Base-by-base conservation (phyloP, 1,284 basidiomycete species). In the Tausonia pullulans region DNA sequence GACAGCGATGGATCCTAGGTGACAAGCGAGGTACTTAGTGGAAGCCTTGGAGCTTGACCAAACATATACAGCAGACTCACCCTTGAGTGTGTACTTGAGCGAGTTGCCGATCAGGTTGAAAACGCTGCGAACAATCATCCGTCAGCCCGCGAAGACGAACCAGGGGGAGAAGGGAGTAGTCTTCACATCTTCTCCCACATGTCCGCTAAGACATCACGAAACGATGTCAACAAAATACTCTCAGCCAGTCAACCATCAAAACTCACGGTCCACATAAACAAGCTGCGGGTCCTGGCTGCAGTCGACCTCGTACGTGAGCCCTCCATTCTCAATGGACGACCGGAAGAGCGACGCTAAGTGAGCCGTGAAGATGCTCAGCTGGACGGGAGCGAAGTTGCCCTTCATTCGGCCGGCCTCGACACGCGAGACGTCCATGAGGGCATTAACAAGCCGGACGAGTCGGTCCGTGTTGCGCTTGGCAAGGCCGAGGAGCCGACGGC, bases 281-380 rank as follows among this genome's bases (percentile, higher is more conserved):
- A 72, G 69, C 44, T 63, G 56, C 7, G 69, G 60, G 39, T 73
- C 70, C 10, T 71, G 61, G 59, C 78, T 77, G 60, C 74, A 74
- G 2, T 78, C 73, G 44, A 79, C 71, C 4, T 68, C 54, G 64
- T 73, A 77, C 41, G 69, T 27, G 44, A 79, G 69, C 5, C 70
- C 69, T 3, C 70, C 73, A 4, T 69, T 66, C 55, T 71, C 69
- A 49, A 75, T 69, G 5, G 54, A 39, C 8, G 39, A 68, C 44
- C 72, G 69, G 72, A 79, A 79, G 8, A 79, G 70, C 0, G 72
- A 69, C 1, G 78, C 75, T 2, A 79, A 70, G 62, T 79, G 75
- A 4, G 71, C 67, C 0, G 77, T 79, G 27, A 77, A 63, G 2
- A 68, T 56, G 5, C 76, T 75, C 4, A 80, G 71, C 48, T 75